A percentile compares a stretch with the other conserved stretches of the same genome.
Evolutionary conservation across 139 green algal genomes (phyloP).

Genomic region (Tetraselmis striata): DNA sequence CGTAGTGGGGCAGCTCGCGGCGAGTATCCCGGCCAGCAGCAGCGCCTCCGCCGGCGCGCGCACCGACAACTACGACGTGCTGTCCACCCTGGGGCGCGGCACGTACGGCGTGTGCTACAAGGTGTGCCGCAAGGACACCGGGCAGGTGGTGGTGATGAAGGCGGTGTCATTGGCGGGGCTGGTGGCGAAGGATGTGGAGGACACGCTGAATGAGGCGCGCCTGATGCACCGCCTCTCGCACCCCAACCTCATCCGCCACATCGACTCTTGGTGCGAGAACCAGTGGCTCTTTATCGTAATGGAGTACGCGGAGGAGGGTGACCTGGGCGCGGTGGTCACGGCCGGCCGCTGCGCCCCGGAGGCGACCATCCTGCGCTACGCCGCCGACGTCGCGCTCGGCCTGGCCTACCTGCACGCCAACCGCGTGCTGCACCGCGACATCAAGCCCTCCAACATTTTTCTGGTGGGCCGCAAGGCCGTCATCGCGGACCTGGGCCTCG

Average conservation of each 20-base stretch:
- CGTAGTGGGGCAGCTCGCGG: too few relatives aligned
- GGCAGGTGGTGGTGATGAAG: not conserved
- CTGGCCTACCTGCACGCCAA: constrained; percentile 12
- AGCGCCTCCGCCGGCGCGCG: too few relatives aligned
- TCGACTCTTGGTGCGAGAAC: constrained; percentile 14
- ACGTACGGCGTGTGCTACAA: not conserved
- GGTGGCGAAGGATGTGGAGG: not conserved
- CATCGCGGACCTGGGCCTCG: constrained; percentile 32
- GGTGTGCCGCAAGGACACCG: not conserved
- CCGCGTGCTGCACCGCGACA: constrained; percentile 7
- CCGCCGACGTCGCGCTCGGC: constrained; percentile 2
- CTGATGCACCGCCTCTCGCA: not conserved
- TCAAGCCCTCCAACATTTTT: not conserved
- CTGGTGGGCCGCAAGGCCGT: not conserved
- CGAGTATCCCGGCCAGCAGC: too few relatives aligned
- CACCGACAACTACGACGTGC: not conserved
- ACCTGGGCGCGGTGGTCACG: not conserved
- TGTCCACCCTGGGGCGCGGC: not conserved
- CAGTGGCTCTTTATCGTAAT: constrained; percentile 24
- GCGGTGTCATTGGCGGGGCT: not conserved
- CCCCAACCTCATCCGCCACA: constrained; percentile 16
- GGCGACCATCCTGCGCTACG: constrained; percentile 6
- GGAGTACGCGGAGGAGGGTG: constrained; percentile 19
- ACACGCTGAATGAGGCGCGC: constrained; percentile 17
- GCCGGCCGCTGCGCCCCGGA: not conserved